Conservation (phyloP, 78 protist genomes). For the Polysphondylium violaceum region DNA sequence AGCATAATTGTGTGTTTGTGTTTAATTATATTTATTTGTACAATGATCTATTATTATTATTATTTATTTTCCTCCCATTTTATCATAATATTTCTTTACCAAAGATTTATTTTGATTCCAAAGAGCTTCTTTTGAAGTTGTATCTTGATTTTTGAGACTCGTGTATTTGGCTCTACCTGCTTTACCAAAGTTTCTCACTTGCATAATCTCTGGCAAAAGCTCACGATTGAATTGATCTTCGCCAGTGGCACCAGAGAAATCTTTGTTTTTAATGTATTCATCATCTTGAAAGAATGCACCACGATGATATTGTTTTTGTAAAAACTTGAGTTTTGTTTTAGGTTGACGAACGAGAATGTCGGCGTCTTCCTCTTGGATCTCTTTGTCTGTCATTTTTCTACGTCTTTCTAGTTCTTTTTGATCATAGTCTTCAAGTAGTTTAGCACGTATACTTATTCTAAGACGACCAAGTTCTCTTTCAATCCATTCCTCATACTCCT, state of each 20-base stretch:
- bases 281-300: slow-evolving; percentile 87
- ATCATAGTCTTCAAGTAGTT: slow-evolving; percentile 7
- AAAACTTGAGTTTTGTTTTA: slow-evolving; percentile 45
- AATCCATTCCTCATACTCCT: slow-evolving; percentile 47
- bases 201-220: slow-evolving; percentile 71
- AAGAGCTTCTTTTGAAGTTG: slow-evolving; percentile 18
- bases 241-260: slow-evolving; percentile 66
- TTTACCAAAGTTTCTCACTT: slow-evolving; percentile 82
- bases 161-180: slow-evolving; percentile 81
- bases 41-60: no score
- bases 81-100: no score
- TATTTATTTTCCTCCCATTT: no score
- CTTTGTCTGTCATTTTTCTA: slow-evolving; percentile 56
- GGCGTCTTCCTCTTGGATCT: slow-evolving; percentile 36
- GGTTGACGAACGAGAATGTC: not conserved
- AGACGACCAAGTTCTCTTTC: slow-evolving; percentile 49
- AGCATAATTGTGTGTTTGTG: no score
- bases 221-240: slow-evolving; percentile 66
- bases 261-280: slow-evolving; percentile 71
- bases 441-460: slow-evolving; percentile 8
- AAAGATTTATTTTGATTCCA: slow-evolving; percentile 36
- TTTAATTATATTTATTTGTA: no score
- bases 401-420: slow-evolving; percentile 37
- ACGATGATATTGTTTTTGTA: slow-evolving; percentile 81
- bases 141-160: slow-evolving; percentile 82